Conservation (phyloP, 768 basidiomycete species). For the Leccinum variicolor region DNA sequence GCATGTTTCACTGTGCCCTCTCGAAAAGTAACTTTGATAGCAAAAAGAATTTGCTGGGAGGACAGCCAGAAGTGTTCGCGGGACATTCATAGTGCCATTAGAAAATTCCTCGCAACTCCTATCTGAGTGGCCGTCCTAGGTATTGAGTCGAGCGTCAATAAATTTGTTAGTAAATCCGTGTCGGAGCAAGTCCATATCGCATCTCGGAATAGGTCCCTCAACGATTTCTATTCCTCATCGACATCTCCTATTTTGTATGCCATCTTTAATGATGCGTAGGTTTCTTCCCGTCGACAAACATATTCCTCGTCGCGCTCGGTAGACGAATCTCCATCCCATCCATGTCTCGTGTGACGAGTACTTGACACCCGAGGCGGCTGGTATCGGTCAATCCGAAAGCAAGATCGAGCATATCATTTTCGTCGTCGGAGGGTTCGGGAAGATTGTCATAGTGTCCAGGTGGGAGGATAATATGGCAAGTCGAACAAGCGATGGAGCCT, state of each 20-base stretch:
- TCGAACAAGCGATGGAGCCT: constrained; percentile 94
- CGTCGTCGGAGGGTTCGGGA: constrained; percentile 94
- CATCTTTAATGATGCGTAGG: constrained; percentile 42
- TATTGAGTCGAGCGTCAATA: neutral
- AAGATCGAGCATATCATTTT: constrained; percentile 98
- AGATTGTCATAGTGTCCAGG: constrained; percentile 74
- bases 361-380: constrained; percentile 77
- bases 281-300: constrained; percentile 89
- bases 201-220: neutral
- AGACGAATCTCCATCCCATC: constrained; percentile 84
- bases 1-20: neutral
- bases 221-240: neutral
- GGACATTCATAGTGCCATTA: neutral
- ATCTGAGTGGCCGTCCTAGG: neutral
- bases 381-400: constrained; percentile 97
- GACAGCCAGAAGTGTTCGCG: neutral
- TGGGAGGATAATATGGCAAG: constrained; percentile 81
- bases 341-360: constrained; percentile 72
- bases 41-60: neutral
- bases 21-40: neutral
- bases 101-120: neutral
- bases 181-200: neutral
- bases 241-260: neutral
- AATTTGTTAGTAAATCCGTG: neutral
- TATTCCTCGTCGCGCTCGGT: constrained; percentile 91